Evolutionary conservation across 441 rosid genomes (phyloP).

Genomic region (Pelargonium myrrhifolium): DNA sequence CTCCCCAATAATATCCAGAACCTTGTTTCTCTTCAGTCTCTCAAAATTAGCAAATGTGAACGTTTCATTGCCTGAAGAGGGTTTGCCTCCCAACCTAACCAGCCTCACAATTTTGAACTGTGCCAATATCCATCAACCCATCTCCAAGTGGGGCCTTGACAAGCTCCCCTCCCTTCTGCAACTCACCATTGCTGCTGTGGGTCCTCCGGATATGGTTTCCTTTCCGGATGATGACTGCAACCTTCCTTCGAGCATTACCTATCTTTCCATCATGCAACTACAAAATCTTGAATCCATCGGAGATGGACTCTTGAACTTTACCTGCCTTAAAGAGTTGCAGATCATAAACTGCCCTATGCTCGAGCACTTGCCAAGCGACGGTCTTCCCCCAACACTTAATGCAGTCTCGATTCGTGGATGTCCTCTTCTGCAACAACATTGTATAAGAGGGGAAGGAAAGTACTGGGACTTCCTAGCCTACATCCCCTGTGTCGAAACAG

Average conservation of each 20-base stretch:
- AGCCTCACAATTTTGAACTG: not conserved
- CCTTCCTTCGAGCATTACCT: not conserved
- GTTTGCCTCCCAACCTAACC: conserved; percentile 21
- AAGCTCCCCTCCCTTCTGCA: not conserved
- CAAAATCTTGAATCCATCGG: not conserved
- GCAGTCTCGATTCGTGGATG: not conserved
- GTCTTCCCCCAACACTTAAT: not conserved
- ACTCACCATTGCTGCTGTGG: not conserved
- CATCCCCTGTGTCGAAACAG: not conserved
- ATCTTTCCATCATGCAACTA: not conserved
- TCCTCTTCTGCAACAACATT: not conserved
- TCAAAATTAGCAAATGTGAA: conserved; percentile 19
- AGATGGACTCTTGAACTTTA: not conserved
- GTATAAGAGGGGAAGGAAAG: not conserved
- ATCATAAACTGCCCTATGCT: not conserved
- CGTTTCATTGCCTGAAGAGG: conserved; percentile 22
- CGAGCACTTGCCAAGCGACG: not conserved
- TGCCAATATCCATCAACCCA: not conserved
- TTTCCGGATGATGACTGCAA: not conserved
- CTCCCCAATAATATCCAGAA: conserved; percentile 24
- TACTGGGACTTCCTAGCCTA: not conserved
- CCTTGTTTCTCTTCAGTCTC: conserved; percentile 24
- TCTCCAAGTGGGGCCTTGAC: not conserved
- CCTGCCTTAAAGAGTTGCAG: not conserved
- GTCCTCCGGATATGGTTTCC: not conserved